These are phyloP conservation scores for Pythium scleroteichum DNA, from an alignment of 352 stramenopile species.

Conservation along the genomic window DNA sequence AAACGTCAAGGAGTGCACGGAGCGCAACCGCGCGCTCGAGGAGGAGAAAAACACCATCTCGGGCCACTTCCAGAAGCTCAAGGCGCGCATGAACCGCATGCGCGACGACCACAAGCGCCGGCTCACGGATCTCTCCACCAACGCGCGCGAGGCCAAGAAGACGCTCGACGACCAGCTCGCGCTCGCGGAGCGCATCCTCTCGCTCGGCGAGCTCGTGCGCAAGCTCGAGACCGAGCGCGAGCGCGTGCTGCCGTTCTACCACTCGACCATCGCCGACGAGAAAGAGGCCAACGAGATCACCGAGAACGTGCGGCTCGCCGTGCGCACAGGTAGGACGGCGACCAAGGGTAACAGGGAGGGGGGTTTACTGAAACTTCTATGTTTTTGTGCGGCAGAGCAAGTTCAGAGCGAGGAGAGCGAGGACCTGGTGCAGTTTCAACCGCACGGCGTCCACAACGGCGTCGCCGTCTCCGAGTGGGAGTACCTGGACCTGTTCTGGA, in stretches of 20 bases:
- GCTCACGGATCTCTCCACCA: conserved; percentile 79
- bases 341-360: too few relatives aligned
- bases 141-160: conserved; percentile 74
- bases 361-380: background rate
- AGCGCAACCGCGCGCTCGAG: conserved; percentile 88
- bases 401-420: conserved; percentile 44
- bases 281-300: conserved; percentile 62
- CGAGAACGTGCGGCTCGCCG: conserved; percentile 55
- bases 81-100: conserved; percentile 90
- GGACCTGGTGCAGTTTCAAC: conserved; percentile 57
- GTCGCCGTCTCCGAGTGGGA: conserved; percentile 74
- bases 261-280: conserved; percentile 60
- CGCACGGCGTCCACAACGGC: conserved; percentile 55
- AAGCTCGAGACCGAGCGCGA: conserved; percentile 93
- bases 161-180: conserved; percentile 66
- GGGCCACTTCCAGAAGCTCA: conserved; percentile 85
- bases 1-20: conserved; percentile 87
- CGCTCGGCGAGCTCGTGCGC: conserved; percentile 87
- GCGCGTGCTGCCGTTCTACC: conserved; percentile 88
- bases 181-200: conserved; percentile 85
- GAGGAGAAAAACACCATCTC: conserved; percentile 90
- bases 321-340: conserved; percentile 31
- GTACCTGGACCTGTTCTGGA: conserved; percentile 92
- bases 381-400: conserved; percentile 31
- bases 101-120: conserved; percentile 79